Base-by-base conservation (phyloP, 2,329 filamentous ascomycete genomes). In the Akanthomyces dipterigenus region DNA sequence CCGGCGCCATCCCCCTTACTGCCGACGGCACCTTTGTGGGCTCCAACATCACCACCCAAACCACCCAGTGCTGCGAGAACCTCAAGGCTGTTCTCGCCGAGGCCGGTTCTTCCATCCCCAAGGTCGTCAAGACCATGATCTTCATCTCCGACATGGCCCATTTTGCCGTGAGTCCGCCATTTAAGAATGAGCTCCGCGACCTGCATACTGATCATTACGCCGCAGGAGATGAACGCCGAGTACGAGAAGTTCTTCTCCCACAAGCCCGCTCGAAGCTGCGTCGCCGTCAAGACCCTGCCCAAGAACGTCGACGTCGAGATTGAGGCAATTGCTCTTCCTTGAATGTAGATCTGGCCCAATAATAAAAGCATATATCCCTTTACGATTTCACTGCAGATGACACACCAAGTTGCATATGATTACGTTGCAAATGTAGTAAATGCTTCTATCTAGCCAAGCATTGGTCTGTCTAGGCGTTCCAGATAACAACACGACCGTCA, bases 131-230 rank as follows among this genome's bases (percentile, higher is more conserved):
- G 83, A 89, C 92, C 69, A 91, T 87, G 73, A 88, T 96, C 72
- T 98, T 97, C 82, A 79, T 98, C 64, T 88, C 89, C 55, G 89
- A 96, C 76, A 98, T 98, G 93, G 84, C 82, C 65, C 82, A 95
- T 77, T 98, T 98, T 72, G 87, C 83, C 55, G 81, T 83, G 70
- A 67, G 80, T 72, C 56, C n/a, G n/a, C 34, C 43, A 20, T 18
- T 20, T 38, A 24, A 11, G 38, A 54, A 53, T n/a, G 36, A 24
- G 14, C 20, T 46, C 5, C 49, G 43, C 20, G 11, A 26, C 18
- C 38, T 22, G 54, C 20, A 20, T 53, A 50, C 14, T 59, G 46
- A 57, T 43, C 28, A 5, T 7, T 16, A 20, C 11, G 11, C 8
- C 1, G n/a, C 62, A 83, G 73, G 86, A 86, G 73, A 91, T 96